Evolutionary conservation across 306 rosid genomes (phyloP), one percentile per base, ranked within the genome.

Genomic region (Potentilla sterilis): DNA sequence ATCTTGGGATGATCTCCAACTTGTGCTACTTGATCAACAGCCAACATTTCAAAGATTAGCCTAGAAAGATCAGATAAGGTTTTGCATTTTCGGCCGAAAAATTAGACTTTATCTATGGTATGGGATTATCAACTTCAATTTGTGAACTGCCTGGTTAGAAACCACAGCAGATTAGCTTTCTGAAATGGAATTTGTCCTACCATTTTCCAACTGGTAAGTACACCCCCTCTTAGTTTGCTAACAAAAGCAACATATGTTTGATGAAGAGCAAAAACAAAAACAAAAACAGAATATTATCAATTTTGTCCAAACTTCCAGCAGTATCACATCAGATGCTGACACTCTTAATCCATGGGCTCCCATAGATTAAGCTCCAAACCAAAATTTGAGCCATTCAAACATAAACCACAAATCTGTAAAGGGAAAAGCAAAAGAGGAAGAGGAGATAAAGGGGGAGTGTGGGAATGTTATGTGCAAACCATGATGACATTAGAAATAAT

Each of bases 321-420:
- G 44, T 9, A n/a, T 80, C 83, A 70, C 55, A 75, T 69, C 70
- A n/a, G 77, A 74, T 54, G 67, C 66, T 37, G 70, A 63, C 82
- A 69, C 40, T 28, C 55, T 54, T 44, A 49, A 40, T 58, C 70
- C 4, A 10, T 15, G 7, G 32, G 57, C 49, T 57, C 57, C 75
- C 59, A 28, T 32, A 32, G 67, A 46, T 65, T 47, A 48, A 58
- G 19, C 28, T 66, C 70, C 71, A 32, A 67, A 37, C 38, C 51
- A 6, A 32, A 7, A 35, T 15, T 9, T 38, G 7, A 38, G n/a
- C 66, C 11, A 64, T 4, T 22, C 48, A 34, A 40, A 71, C 24
- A 24, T 40, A 12, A 54, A 35, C 68, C 68, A 66, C 48, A 65
- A 51, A 66, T 44, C 48, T 52, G 11, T 19, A 15, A 12, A 59